Base-by-base conservation (phyloP, 495 filamentous ascomycete genomes). In the Delitschia confertaspora region DNA sequence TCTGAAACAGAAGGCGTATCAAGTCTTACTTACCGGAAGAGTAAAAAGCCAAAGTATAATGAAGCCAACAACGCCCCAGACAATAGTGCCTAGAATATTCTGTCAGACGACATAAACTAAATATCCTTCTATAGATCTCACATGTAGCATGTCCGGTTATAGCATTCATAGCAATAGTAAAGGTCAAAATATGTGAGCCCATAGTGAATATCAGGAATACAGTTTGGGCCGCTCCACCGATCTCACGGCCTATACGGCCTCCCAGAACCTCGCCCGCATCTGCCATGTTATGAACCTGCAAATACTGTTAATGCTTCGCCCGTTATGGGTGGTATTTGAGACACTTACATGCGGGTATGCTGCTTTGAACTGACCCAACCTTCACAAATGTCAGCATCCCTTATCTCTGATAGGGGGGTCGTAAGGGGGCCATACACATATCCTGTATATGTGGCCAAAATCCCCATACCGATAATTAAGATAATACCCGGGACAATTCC, bases 401-500 rank as follows among this genome's bases (percentile, higher is more conserved):
- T 3, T 9, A 35, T 14, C 11, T 10, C 33, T 6, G 11, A 18
- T 8, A 35, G 21, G 3, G 10, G 3, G 3, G 10, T 14, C 4
- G 16, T 14, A 13, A 17, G 33, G 11, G 3, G 9, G 5, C 18
- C 33, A 35, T 18, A 21, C 21, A 86, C 73, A 47, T 79, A 84
- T 51, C 81, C 81, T 19, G 80, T 83, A 62, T 88, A 91, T 27
- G 81, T 81, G 29, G 82, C 75, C 8, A 85, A 46, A n/a, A 79
- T 57, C 13, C 84, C 83, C 16, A 86, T 60, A n/a, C 59, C 58
- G 22, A 82, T 17, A 32, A 79, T 73, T 33, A 78, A 61, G 38
- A 83, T 69, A 18, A 78, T 51, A 31, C 68, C 64, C 14, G 60
- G 55, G 13, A 63, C 32, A 6, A 61, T 29, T n/a, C 61, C 61